Base-by-base conservation (phyloP, 768 basidiomycete genomes). In the Lentinus brumalis region DNA sequence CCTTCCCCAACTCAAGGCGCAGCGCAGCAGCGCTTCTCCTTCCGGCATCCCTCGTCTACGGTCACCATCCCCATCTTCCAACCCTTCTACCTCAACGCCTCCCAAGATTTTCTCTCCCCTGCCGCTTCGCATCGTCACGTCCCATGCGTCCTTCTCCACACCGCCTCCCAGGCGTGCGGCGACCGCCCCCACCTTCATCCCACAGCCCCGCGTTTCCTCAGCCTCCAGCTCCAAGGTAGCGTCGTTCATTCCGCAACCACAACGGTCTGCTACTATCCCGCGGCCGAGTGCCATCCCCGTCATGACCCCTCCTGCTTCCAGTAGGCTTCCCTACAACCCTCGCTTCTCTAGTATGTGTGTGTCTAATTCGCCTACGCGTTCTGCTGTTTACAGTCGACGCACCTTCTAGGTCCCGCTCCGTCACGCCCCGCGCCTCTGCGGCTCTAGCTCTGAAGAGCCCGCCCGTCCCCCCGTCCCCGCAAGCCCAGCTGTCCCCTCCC, bases 111-210 rank as follows among this genome's bases (percentile, higher is more conserved):
- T 66, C 3, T 67, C 76, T 45, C 66, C 73, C 16, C 70, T 70
- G 32, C 66, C 70, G 45, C 65, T 71, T 21, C 63, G 60, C 39
- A 40, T 38, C 21, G 15, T 46, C 31, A 52, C 46, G 67, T 65
- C 77, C 61, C 68, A 60, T 10, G 39, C 56, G 30, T 66, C 75
- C 5, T 81, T 79, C 65, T 71, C 76, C 18, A 85, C 84, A 0
- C 83, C 85, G 45, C 82, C 85, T 4, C 75, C 74, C 26, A 86
- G 83, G 72, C 84, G 83, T 57, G 78, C 76, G 6, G 78, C 78
- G 16, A 66, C 70, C 5, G 67, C 74, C 39, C 77, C 82, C 7
- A 84, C 88, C 5, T 85, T 85, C 67, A 87, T 89, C 50, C 86
- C 87, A 46, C 88, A 88, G 59, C 79, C 82, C 8, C 73, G 80